phyloP scores from a whole-genome alignment of 805 yeast species.

The Phaffomyces thermotolerans region DNA sequence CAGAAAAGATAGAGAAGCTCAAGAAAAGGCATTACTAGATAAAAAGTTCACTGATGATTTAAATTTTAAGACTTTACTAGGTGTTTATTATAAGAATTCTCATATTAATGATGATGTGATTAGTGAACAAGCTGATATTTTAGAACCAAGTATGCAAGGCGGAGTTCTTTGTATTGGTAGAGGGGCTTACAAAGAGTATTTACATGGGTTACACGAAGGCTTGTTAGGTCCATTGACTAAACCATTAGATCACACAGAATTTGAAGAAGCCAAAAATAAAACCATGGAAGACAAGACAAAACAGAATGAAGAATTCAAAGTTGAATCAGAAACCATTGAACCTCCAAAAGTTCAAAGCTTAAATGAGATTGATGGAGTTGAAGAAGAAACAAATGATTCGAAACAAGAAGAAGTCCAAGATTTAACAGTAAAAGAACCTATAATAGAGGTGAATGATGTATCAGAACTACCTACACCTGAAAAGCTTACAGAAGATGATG shows the following conservation, averaged over 20 bases:
- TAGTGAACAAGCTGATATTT: conserved; percentile 41
- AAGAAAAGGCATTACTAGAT: conserved; percentile 15
- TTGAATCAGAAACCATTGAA: conserved; percentile 9
- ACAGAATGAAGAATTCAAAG: background rate
- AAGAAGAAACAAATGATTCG: background rate
- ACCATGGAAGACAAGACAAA: no score
- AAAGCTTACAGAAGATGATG: conserved; percentile 21
- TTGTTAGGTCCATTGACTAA: conserved; percentile 79
- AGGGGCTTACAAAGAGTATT: conserved; percentile 91
- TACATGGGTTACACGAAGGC: conserved; percentile 91
- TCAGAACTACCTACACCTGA: conserved; percentile 1
- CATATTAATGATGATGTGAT: conserved; percentile 23
- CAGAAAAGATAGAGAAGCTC: conserved; percentile 5
- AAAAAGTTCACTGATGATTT: conserved; percentile 28
- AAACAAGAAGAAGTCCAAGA: conserved; percentile 7
- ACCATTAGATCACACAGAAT: conserved; percentile 28
- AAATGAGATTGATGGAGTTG: conserved; percentile 1
- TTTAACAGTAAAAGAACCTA: background rate
- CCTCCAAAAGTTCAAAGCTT: conserved; percentile 6
- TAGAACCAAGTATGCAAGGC: conserved; percentile 48
- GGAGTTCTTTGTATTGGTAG: conserved; percentile 91
- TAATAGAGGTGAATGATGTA: background rate
- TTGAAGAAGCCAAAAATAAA: conserved; percentile 3
- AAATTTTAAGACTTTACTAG: conserved; percentile 42
- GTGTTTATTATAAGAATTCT: conserved; percentile 40